phyloP scores from a whole-genome alignment of 805 yeast genomes.

The Pichia ethanolica region DNA sequence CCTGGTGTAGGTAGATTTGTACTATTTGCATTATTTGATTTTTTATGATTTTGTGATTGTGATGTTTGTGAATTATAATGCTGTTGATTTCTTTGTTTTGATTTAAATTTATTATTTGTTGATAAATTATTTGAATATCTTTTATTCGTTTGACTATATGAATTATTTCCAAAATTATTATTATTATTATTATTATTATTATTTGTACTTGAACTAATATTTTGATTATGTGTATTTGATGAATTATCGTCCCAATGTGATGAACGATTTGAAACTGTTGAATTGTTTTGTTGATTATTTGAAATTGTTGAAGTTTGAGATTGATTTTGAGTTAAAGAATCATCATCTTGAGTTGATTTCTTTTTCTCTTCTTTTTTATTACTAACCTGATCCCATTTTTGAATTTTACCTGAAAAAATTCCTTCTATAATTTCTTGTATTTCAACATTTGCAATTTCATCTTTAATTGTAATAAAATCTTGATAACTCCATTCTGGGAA shows the following conservation, averaged over 20 bases:
- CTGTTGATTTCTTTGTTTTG: conserved; percentile 6
- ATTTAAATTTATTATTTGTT: conserved; percentile 4
- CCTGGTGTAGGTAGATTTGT: conserved; percentile 16
- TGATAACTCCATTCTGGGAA: conserved; percentile 93
- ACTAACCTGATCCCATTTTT: conserved; percentile 91
- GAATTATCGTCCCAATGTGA: conserved; percentile 9
- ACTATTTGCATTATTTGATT: conserved; percentile 1
- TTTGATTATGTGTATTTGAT: background rate
- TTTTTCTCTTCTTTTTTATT: conserved; percentile 33
- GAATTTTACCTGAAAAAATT: conserved; percentile 83
- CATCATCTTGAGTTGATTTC: conserved; percentile 13
- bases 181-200: background rate
- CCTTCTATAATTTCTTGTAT: conserved; percentile 76
- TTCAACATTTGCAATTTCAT: conserved; percentile 59
- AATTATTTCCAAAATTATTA: too few relatives aligned
- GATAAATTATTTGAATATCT: conserved; percentile 1
- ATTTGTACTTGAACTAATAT: background rate
- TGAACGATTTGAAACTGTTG: conserved; percentile 3
- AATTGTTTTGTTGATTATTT: background rate
- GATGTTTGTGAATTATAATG: too few relatives aligned
- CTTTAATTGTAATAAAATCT: conserved; percentile 68
- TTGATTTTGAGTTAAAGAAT: too few relatives aligned
- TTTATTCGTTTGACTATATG: conserved; percentile 4
- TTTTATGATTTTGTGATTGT: background rate
- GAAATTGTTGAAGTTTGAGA: background rate